Conservation (phyloP, 805 yeast species). For the Candida saitoana region DNA sequence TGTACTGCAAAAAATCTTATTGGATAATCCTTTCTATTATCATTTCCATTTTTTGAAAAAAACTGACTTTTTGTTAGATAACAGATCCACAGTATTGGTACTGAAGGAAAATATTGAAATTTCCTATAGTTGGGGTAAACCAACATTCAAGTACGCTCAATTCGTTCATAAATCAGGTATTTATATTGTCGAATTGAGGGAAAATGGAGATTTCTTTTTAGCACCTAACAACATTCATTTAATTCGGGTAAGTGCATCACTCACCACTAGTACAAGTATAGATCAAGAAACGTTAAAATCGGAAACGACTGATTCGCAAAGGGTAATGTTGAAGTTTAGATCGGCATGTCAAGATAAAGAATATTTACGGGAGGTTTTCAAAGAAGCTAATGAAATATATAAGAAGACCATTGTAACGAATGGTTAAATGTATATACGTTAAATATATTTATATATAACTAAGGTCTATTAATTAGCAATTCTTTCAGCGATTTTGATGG, state of each 20-base stretch:
- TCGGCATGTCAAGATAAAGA: conserved; percentile 53
- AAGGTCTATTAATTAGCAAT: conserved; percentile 39
- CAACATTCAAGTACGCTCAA: conserved; percentile 77
- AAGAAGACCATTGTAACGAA: conserved; percentile 7
- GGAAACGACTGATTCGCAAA: conserved; percentile 59
- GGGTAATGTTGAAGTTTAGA: conserved; percentile 67
- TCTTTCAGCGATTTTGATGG: conserved; percentile 87
- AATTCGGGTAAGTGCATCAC: conserved; percentile 57
- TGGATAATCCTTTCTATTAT: conserved; percentile 61
- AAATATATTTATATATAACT: conserved; percentile 1
- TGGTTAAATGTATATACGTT: conserved; percentile 1
- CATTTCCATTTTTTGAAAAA: conserved; percentile 68
- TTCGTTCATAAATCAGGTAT: conserved; percentile 88
- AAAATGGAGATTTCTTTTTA: conserved; percentile 69
- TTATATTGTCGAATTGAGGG: conserved; percentile 81
- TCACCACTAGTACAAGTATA: conserved; percentile 9
- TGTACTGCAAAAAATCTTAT: conserved; percentile 33
- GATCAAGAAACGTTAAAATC: conserved; percentile 24
- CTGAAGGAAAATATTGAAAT: conserved; percentile 57
- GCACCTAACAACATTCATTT: conserved; percentile 87
- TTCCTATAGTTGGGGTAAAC: conserved; percentile 87
- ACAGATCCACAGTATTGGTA: conserved; percentile 66
- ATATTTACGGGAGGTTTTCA: conserved; percentile 48
- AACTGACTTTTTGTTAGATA: conserved; percentile 77
- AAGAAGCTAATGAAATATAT: conserved; percentile 54